These are phyloP conservation scores for Clathrospora elynae DNA, from an alignment of 2,329 filamentous ascomycete species.

Conservation along the genomic window DNA sequence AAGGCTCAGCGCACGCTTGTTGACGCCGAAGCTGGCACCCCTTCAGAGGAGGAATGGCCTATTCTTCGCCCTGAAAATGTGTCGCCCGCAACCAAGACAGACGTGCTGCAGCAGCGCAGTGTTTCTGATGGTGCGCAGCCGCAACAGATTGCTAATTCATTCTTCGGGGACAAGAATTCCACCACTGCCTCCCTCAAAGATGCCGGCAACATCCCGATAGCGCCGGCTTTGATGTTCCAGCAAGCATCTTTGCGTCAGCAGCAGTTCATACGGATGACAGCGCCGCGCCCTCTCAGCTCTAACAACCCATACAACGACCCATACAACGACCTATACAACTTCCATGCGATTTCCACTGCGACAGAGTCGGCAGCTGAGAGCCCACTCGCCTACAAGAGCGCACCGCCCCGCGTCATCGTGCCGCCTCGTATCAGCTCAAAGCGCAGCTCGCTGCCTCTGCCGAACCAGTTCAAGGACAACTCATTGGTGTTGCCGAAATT, in stretches of 20 bases:
- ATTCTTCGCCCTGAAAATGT: slow-evolving; percentile 34
- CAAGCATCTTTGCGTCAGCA: not conserved
- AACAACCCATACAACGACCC: slow-evolving; percentile 10
- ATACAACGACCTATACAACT: no score
- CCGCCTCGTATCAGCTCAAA: slow-evolving; percentile 27
- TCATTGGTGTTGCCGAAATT: not conserved
- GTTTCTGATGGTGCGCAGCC: slow-evolving; percentile 8
- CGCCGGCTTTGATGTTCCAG: not conserved
- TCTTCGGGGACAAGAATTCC: not conserved
- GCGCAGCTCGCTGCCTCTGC: slow-evolving; percentile 18
- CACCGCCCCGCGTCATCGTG: slow-evolving; percentile 1
- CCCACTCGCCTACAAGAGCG: slow-evolving; percentile 10
- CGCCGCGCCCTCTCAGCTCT: slow-evolving; percentile 2
- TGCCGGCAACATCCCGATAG: not conserved
- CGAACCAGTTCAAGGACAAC: not conserved
- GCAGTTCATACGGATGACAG: no score
- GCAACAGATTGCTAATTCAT: slow-evolving; percentile 1
- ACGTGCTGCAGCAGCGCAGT: slow-evolving; percentile 9
- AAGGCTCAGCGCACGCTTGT: slow-evolving; percentile 48
- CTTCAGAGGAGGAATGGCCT: slow-evolving; percentile 36
- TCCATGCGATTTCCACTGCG: slow-evolving; percentile 19
- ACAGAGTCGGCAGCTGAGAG: slow-evolving; percentile 11
- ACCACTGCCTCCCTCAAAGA: not conserved
- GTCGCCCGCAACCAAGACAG: not conserved
- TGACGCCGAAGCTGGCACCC: slow-evolving; percentile 47